Percentiles rank a stretch among this genome's conserved stretches.
Evolutionary conservation across 441 rosid species (phyloP).

Genomic region (Adansonia rubrostipa): DNA sequence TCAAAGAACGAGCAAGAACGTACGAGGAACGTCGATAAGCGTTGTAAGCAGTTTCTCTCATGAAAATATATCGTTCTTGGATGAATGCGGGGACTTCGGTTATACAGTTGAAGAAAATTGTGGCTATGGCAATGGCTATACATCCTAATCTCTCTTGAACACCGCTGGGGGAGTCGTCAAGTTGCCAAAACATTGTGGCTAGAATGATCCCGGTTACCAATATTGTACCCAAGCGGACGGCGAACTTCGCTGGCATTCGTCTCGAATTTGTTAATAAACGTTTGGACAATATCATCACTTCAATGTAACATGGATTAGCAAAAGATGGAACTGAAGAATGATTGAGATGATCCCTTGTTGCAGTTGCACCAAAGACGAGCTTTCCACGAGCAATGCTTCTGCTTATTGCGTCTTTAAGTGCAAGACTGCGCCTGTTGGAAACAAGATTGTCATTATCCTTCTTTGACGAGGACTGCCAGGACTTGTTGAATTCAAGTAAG

Average conservation of each 20-base stretch:
- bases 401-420: conserved; percentile 58
- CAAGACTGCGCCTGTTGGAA: conserved; percentile 27
- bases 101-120: conserved; percentile 89
- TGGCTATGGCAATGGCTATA: conserved; percentile 82
- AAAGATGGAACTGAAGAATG: conserved; percentile 54
- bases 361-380: conserved; percentile 53
- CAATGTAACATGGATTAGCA: conserved; percentile 82
- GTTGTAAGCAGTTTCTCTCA: conserved; percentile 91
- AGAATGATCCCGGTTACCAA: conserved; percentile 67
- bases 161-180: conserved; percentile 79
- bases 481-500: conserved; percentile 60
- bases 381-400: conserved; percentile 70
- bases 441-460: conserved; percentile 19
- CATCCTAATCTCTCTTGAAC: conserved; percentile 80
- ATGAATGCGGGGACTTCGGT: conserved; percentile 84
- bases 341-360: conserved; percentile 39
- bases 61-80: conserved; percentile 87
- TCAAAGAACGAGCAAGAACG: conserved; percentile 81
- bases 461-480: conserved; percentile 46
- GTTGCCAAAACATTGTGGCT: conserved; percentile 71
- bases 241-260: conserved; percentile 73
- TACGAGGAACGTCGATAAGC: conserved; percentile 85
- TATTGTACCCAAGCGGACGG: conserved; percentile 75
- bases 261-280: conserved; percentile 66
- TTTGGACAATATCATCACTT: conserved; percentile 72